phyloP scores from a whole-genome alignment of 148 eudicot genomes.

The Camellia granthamiana region DNA sequence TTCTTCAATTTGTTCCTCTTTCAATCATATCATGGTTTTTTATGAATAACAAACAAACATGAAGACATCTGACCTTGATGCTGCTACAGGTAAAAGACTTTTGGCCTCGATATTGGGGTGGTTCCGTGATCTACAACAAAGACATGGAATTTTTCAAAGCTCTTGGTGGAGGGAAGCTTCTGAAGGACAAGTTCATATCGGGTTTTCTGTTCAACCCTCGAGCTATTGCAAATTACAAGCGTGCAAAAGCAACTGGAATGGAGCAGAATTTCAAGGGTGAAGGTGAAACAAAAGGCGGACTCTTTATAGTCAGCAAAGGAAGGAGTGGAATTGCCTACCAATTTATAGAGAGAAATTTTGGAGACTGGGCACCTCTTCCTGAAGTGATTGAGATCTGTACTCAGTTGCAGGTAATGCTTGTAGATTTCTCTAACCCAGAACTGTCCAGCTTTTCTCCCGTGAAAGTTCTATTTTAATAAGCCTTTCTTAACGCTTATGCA shows the following conservation, averaged over 20 bases:
- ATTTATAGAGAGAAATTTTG: slow-evolving; percentile 50
- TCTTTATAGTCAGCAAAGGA: slow-evolving; percentile 43
- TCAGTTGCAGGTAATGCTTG: slow-evolving; percentile 32
- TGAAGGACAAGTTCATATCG: slow-evolving; percentile 47
- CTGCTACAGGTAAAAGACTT: slow-evolving; percentile 38
- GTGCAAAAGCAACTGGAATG: slow-evolving; percentile 43
- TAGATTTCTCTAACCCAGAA: not conserved
- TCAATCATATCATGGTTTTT: slow-evolving; percentile 3
- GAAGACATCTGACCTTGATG: slow-evolving; percentile 6
- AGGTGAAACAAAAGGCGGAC: slow-evolving; percentile 52
- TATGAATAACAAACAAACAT: not conserved
- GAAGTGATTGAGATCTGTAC: slow-evolving; percentile 43
- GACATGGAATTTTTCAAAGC: slow-evolving; percentile 43
- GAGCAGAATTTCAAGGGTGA: slow-evolving; percentile 42
- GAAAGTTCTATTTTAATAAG: not conserved
- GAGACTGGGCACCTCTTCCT: slow-evolving; percentile 49
- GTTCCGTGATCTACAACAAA: slow-evolving; percentile 34
- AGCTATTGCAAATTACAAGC: slow-evolving; percentile 46
- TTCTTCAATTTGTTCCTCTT: not conserved
- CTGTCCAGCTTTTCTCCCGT: slow-evolving; percentile 12
- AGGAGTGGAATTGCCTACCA: slow-evolving; percentile 48
- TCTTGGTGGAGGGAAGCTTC: slow-evolving; percentile 45
- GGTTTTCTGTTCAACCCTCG: slow-evolving; percentile 44
- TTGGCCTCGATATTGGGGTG: slow-evolving; percentile 50
- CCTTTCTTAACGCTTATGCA: slow-evolving; percentile 14